Conservation (phyloP, 148 eudicot species). For the Vaccinium macrocarpon region DNA sequence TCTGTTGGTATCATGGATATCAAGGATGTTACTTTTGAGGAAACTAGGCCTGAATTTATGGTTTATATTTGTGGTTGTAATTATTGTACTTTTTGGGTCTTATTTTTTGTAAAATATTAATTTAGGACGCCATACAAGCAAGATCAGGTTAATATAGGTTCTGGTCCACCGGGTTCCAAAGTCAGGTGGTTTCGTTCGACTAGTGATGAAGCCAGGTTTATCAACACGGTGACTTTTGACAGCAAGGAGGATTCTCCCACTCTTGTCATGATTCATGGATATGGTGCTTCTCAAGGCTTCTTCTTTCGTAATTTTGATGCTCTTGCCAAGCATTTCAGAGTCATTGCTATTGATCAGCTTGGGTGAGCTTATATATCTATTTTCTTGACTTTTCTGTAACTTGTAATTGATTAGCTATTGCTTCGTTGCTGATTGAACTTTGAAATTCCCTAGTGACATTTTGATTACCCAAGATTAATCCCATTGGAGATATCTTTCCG, state of each 20-base stretch:
- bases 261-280: conserved; percentile 95
- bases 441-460: neutral
- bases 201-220: conserved; percentile 76
- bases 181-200: conserved; percentile 93
- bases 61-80: neutral
- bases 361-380: conserved; percentile 45
- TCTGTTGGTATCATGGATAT: neutral
- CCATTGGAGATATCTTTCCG: neutral
- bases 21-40: neutral
- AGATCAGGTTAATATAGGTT: conserved; percentile 81
- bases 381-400: neutral
- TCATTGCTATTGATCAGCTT: conserved; percentile 95
- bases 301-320: conserved; percentile 94
- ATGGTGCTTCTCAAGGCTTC: conserved; percentile 96
- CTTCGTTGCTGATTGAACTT: neutral
- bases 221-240: conserved; percentile 82
- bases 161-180: conserved; percentile 91
- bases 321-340: conserved; percentile 68
- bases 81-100: conserved; percentile 12
- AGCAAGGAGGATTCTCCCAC: conserved; percentile 73
- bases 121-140: conserved; percentile 72
- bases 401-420: neutral
- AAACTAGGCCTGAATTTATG: neutral
- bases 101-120: neutral
- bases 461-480: neutral